A percentile compares a stretch with the other conserved stretches of the same genome.
Conservation (phyloP, 1,284 basidiomycete genomes). For the Filobasidium uniguttulatum region DNA sequence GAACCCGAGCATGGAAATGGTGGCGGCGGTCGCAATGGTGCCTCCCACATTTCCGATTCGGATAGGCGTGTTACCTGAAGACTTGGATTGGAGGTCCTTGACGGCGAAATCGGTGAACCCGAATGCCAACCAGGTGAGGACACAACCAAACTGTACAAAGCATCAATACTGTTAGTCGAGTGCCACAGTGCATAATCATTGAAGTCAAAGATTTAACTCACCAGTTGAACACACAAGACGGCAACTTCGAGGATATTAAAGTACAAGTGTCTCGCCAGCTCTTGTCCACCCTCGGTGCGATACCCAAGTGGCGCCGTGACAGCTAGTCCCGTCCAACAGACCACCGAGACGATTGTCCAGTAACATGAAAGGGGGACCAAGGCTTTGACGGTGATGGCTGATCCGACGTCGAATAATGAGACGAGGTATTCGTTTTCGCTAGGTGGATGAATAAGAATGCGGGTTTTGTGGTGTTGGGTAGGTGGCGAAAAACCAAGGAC, state of each 20-base stretch:
- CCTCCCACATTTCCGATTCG: slow-evolving; percentile 29
- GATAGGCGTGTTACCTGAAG: slow-evolving; percentile 15
- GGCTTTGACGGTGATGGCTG: slow-evolving; percentile 27
- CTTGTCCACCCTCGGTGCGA: slow-evolving; percentile 24
- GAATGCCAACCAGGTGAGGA: slow-evolving; percentile 31
- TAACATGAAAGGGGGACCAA: slow-evolving; percentile 31
- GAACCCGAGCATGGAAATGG: slow-evolving; percentile 28
- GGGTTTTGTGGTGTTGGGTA: no score
- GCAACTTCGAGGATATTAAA: slow-evolving; percentile 28
- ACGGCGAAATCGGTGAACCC: slow-evolving; percentile 23
- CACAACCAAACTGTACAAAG: slow-evolving; percentile 25
- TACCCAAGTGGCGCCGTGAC: slow-evolving; percentile 15
- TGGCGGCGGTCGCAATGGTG: slow-evolving; percentile 28
- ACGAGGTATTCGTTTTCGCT: slow-evolving; percentile 28
- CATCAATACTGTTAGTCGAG: not conserved
- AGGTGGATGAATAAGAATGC: not conserved
- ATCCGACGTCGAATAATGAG: slow-evolving; percentile 24
- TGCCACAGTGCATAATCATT: not conserved
- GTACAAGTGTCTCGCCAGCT: slow-evolving; percentile 27
- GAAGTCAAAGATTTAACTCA: not conserved
- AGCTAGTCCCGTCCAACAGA: slow-evolving; percentile 27
- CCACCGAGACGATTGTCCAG: slow-evolving; percentile 28
- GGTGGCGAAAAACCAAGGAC: no score
- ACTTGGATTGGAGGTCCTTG: slow-evolving; percentile 18
- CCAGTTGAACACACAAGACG: slow-evolving; percentile 24